Evolutionary conservation across 192 early-diverging fungal genomes (phyloP).

Genomic region (Rhizoclosmatium sp.): DNA sequence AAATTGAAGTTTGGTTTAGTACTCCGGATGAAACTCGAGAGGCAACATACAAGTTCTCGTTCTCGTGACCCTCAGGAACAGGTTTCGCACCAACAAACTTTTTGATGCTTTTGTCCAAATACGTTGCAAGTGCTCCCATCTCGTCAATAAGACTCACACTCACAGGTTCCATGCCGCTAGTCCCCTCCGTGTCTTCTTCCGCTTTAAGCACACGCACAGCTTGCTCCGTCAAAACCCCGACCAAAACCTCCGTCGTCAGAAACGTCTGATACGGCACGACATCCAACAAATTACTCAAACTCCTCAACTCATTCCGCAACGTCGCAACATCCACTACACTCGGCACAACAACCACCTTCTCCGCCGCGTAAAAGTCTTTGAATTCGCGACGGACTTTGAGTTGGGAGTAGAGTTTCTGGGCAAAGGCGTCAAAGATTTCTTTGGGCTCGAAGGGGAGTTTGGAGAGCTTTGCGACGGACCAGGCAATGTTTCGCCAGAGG

Average conservation of each 20-base stretch:
- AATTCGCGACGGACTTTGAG: slow-evolving; percentile 44
- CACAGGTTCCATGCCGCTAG: slow-evolving; percentile 33
- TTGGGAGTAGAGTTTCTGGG: slow-evolving; percentile 44
- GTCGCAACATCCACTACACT: background rate
- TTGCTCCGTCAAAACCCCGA: slow-evolving; percentile 16
- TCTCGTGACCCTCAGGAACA: background rate
- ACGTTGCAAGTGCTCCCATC: slow-evolving; percentile 21
- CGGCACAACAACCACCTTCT: slow-evolving; percentile 29
- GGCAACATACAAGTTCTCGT: background rate
- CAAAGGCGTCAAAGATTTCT: slow-evolving; percentile 52
- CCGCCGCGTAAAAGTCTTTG: slow-evolving; percentile 41
- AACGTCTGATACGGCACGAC: slow-evolving; percentile 12
- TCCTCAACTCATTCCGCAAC: slow-evolving; percentile 1
- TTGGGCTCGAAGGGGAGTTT: slow-evolving; percentile 21
- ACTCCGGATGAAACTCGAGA: background rate
- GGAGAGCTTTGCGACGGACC: background rate
- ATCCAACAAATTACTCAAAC: slow-evolving; percentile 19
- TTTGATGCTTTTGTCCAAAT: slow-evolving; percentile 32
- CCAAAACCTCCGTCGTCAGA: slow-evolving; percentile 10
- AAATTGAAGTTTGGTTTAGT: background rate
- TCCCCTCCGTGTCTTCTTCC: slow-evolving; percentile 24
- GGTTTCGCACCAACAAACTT: background rate
- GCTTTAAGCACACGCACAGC: slow-evolving; percentile 23
- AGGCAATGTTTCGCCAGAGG: slow-evolving; percentile 48
- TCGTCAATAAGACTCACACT: slow-evolving; percentile 7